Evolutionary conservation across 164 flowering plant species (phyloP).

Genomic region (Houttuynia cordata): DNA sequence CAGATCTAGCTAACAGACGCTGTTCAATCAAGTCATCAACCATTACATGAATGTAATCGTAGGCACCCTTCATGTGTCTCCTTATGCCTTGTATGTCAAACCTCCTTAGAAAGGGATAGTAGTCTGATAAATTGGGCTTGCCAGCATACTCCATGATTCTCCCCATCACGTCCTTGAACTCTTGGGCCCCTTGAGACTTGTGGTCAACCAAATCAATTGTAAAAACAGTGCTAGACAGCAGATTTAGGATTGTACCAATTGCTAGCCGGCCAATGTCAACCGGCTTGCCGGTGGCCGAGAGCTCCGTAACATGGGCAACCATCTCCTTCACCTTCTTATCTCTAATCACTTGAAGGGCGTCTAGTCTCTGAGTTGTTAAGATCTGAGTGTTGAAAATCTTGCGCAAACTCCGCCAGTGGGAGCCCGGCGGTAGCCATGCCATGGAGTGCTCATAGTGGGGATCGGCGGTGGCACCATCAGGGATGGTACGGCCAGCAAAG

Average conservation of each 20-base stretch:
- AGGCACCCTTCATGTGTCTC: not conserved
- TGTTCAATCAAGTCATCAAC: slow-evolving; percentile 12
- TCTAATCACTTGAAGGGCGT: slow-evolving; percentile 10
- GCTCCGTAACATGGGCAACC: slow-evolving; percentile 2
- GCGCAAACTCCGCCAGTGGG: slow-evolving; percentile 13
- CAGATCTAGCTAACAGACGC: not conserved
- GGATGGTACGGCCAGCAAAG: slow-evolving; percentile 16
- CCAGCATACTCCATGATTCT: slow-evolving; percentile 10
- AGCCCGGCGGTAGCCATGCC: slow-evolving; percentile 11
- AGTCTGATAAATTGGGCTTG: slow-evolving; percentile 14
- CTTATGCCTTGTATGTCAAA: slow-evolving; percentile 11
- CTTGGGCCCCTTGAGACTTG: slow-evolving; percentile 6
- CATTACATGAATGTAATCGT: not conserved
- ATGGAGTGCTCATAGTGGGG: slow-evolving; percentile 8
- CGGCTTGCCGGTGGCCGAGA: not conserved
- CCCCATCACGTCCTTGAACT: slow-evolving; percentile 12
- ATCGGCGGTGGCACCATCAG: slow-evolving; percentile 7
- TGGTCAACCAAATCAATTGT: slow-evolving; percentile 12
- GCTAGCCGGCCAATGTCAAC: slow-evolving; percentile 13
- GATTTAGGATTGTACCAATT: slow-evolving; percentile 9
- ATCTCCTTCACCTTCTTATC: slow-evolving; percentile 18
- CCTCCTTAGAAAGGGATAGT: slow-evolving; percentile 5
- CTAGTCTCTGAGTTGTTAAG: slow-evolving; percentile 13
- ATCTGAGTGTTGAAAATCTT: slow-evolving; percentile 8
- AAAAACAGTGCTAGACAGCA: slow-evolving; percentile 14